Evolutionary conservation across 495 filamentous ascomycete species (phyloP).

Genomic region (Tuber umbilicatum): DNA sequence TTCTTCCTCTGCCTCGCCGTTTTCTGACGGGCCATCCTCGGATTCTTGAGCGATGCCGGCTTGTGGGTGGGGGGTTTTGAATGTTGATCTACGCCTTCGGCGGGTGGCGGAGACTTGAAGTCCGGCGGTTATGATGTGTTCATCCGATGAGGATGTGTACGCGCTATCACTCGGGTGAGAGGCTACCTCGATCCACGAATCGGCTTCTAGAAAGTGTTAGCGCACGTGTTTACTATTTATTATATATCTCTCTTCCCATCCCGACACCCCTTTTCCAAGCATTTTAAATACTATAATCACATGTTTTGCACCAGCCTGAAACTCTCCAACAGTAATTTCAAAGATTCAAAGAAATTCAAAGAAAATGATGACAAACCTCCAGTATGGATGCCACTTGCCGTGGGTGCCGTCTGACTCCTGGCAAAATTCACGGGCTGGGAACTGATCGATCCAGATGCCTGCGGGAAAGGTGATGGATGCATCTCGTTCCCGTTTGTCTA

Average conservation of each 20-base stretch:
- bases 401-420: slow-evolving; percentile 15
- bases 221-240: neutral
- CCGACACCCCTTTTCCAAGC: neutral
- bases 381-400: slow-evolving; percentile 14
- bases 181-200: slow-evolving; percentile 94
- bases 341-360: neutral
- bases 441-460: slow-evolving; percentile 15
- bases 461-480: slow-evolving; percentile 33
- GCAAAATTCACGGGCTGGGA: slow-evolving; percentile 13
- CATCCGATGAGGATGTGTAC: slow-evolving; percentile 75
- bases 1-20: slow-evolving; percentile 15
- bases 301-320: neutral
- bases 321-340: neutral
- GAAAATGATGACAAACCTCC: slow-evolving; percentile 28
- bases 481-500: slow-evolving; percentile 27
- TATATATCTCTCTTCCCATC: neutral
- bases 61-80: slow-evolving; percentile 8
- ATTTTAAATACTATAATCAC: neutral
- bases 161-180: slow-evolving; percentile 88
- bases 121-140: slow-evolving; percentile 82
- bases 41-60: slow-evolving; percentile 22
- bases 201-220: slow-evolving; percentile 47
- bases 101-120: slow-evolving; percentile 56
- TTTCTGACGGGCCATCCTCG: slow-evolving; percentile 25
- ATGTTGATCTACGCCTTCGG: slow-evolving; percentile 27